Conservation (phyloP, 768 basidiomycete genomes). For the Lactarius trivialis region DNA sequence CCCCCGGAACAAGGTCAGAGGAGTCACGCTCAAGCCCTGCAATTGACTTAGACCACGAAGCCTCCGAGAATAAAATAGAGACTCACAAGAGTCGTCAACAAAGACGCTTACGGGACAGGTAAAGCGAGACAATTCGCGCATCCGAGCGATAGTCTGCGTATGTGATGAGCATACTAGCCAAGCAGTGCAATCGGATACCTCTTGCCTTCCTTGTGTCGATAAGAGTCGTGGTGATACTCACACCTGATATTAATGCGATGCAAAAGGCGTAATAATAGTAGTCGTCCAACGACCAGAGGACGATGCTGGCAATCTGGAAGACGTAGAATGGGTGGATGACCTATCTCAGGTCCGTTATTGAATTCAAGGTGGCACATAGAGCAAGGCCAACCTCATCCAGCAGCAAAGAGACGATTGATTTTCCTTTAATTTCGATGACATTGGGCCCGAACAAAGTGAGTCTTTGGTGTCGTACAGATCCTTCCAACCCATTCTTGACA, state of each 20-base stretch:
- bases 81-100: conserved; percentile 51
- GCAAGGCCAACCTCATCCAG: conserved; percentile 70
- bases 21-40: conserved; percentile 72
- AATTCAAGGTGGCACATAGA: neutral
- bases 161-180: neutral
- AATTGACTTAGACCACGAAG: neutral
- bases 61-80: neutral
- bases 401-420: conserved; percentile 68
- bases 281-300: conserved; percentile 90
- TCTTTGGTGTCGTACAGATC: conserved; percentile 54
- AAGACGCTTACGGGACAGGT: conserved; percentile 69
- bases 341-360: conserved; percentile 32
- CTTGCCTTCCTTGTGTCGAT: conserved; percentile 85
- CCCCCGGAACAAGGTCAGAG: conserved; percentile 79
- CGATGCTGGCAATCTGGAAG: conserved; percentile 93
- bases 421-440: conserved; percentile 84
- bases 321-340: conserved; percentile 97
- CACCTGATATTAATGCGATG: conserved; percentile 83
- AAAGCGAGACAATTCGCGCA: conserved; percentile 95
- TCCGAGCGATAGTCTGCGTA: conserved; percentile 75
- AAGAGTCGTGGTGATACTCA: conserved; percentile 79
- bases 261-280: conserved; percentile 98
- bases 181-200: neutral
- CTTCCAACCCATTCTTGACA: conserved; percentile 59
- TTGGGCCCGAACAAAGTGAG: conserved; percentile 75